Conservation (phyloP, 2,329 filamentous ascomycete species). For the Waltergamsia citrina region DNA sequence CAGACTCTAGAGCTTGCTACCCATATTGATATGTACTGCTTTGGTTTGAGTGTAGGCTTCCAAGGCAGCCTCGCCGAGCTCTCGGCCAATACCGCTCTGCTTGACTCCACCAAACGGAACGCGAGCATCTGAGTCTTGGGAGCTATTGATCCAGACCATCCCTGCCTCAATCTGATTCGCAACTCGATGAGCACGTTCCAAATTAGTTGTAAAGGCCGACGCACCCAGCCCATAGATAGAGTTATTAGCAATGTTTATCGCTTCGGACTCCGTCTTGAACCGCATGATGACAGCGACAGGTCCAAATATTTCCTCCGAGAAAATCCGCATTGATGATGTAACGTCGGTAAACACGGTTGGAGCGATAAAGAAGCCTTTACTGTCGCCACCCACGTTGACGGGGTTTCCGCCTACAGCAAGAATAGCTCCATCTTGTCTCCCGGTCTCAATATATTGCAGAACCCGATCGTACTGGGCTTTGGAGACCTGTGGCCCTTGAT, state of each 20-base stretch:
- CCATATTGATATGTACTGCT: constrained; percentile 17
- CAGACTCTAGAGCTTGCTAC: too few relatives aligned
- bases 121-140: constrained; percentile 11
- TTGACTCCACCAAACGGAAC: constrained; percentile 37
- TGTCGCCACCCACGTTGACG: background rate
- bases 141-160: constrained; percentile 24
- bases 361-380: constrained; percentile 13
- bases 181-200: constrained; percentile 24
- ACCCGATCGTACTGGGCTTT: constrained; percentile 55
- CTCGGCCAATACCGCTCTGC: constrained; percentile 48
- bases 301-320: constrained; percentile 15
- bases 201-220: constrained; percentile 43
- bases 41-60: constrained; percentile 27
- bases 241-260: constrained; percentile 16
- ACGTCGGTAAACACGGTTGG: constrained; percentile 15
- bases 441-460: too few relatives aligned
- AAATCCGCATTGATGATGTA: constrained; percentile 10
- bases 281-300: constrained; percentile 12
- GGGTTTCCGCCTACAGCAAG: constrained; percentile 7
- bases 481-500: constrained; percentile 32
- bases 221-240: constrained; percentile 41
- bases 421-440: too few relatives aligned
- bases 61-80: constrained; percentile 30
- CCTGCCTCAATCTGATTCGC: constrained; percentile 42
- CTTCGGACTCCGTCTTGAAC: constrained; percentile 13